Percentiles rank a stretch among this genome's conserved stretches.
Evolutionary conservation across 345 rosid genomes (phyloP).

Genomic region (Salix exigua): DNA sequence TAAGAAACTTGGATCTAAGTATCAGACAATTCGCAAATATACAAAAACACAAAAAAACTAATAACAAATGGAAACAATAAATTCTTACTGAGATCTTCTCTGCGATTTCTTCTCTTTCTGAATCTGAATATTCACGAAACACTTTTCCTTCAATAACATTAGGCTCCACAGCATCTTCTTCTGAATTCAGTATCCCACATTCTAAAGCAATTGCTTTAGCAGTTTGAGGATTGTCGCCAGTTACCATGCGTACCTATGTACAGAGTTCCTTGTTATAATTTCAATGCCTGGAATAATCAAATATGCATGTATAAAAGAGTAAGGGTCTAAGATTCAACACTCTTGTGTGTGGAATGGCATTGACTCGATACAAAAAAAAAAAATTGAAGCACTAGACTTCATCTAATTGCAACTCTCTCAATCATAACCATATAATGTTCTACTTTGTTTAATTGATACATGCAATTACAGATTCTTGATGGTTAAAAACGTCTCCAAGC

Average conservation of each 20-base stretch:
- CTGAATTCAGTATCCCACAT: constrained; percentile 28
- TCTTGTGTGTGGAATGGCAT: neutral
- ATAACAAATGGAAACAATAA: neutral
- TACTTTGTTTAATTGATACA: neutral
- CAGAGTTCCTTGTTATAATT: neutral
- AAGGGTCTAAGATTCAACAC: neutral
- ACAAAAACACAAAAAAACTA: neutral
- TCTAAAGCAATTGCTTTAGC: constrained; percentile 41
- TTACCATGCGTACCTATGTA: constrained; percentile 33
- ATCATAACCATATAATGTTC: neutral
- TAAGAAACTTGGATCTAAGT: neutral
- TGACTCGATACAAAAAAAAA: neutral
- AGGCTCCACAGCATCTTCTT: constrained; percentile 32
- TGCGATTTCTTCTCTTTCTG: constrained; percentile 21
- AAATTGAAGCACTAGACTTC: neutral
- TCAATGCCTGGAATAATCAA: neutral
- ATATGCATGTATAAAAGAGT: neutral
- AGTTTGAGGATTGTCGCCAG: constrained; percentile 35
- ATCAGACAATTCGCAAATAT: neutral
- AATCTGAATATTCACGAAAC: constrained; percentile 19
- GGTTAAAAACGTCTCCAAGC: neutral
- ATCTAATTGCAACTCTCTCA: neutral
- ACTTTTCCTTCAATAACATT: constrained; percentile 30
- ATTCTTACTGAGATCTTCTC: constrained; percentile 19
- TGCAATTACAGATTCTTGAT: neutral